These are phyloP conservation scores for Medicago ruthenica DNA, from an alignment of 306 rosid species.

Conservation along the genomic window DNA sequence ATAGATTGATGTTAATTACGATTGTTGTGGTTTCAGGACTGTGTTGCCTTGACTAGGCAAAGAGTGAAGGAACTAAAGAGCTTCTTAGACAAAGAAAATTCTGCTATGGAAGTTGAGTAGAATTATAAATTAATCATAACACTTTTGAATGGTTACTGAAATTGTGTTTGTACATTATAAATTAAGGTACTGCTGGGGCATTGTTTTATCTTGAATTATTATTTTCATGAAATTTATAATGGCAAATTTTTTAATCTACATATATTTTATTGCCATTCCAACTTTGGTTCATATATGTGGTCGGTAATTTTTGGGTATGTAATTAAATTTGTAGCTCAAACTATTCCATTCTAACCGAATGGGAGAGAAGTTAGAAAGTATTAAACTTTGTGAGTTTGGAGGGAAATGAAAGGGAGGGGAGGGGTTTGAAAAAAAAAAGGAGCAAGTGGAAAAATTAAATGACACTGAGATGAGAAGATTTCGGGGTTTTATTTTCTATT, in stretches of 20 bases:
- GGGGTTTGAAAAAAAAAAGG: too few relatives aligned
- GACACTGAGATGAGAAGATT: too few relatives aligned
- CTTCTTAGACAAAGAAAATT: conserved; percentile 65
- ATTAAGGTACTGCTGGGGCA: not conserved
- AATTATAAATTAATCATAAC: conserved; percentile 17
- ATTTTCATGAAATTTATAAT: not conserved
- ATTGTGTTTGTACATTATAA: conserved; percentile 39
- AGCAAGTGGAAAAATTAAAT: too few relatives aligned
- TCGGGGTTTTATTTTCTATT: too few relatives aligned
- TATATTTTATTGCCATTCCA: not conserved
- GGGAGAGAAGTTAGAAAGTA: not conserved
- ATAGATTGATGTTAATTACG: not conserved
- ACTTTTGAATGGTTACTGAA: conserved; percentile 10
- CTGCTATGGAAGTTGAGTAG: conserved; percentile 74
- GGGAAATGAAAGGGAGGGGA: too few relatives aligned
- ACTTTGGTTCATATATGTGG: not conserved
- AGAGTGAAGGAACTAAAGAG: conserved; percentile 72
- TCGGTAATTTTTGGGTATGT: not conserved
- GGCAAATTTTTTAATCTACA: conserved; percentile 9
- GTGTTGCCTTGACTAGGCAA: conserved; percentile 76
- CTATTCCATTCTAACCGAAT: not conserved
- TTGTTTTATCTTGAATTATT: conserved; percentile 6
- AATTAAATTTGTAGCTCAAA: not conserved
- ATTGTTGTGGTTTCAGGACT: conserved; percentile 69
- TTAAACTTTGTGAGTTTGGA: too few relatives aligned